Conservation (phyloP, 23 red algal genomes). For the Pyropia yezoensis region DNA sequence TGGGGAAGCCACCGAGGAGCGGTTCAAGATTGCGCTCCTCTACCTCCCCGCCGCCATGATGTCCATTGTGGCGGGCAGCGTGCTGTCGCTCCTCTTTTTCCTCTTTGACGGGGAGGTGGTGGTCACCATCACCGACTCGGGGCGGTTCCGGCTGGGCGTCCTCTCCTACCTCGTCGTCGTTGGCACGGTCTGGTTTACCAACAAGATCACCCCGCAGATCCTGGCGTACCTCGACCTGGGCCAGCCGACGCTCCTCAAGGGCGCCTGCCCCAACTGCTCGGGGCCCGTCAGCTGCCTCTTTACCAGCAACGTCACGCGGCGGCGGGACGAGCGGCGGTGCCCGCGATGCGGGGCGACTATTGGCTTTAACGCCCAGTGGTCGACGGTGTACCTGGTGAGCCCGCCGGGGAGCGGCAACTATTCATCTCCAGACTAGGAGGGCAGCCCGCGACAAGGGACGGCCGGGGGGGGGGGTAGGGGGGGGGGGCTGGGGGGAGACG, state of each 20-base stretch:
- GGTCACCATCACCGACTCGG: constrained; percentile 47
- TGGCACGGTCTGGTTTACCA: constrained; percentile 73
- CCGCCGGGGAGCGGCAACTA: constrained; percentile 37
- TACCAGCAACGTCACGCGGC: constrained; percentile 38
- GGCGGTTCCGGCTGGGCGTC: constrained; percentile 53
- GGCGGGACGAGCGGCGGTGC: constrained; percentile 76
- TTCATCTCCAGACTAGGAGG: constrained; percentile 36
- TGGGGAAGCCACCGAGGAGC: constrained; percentile 75
- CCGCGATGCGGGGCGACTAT: constrained; percentile 50
- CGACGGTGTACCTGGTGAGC: constrained; percentile 73
- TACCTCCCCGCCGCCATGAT: constrained; percentile 84
- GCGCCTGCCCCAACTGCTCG: constrained; percentile 73
- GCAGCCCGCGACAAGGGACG: no score
- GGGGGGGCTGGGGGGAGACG: no score
- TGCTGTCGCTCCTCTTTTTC: constrained; percentile 68
- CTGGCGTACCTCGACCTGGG: constrained; percentile 85
- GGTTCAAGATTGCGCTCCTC: constrained; percentile 78
- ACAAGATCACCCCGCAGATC: constrained; percentile 77
- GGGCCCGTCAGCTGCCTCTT: constrained; percentile 75
- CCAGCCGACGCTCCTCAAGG: constrained; percentile 56
- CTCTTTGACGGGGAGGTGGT: constrained; percentile 88
- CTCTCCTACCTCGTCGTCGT: constrained; percentile 54
- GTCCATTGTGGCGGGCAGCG: constrained; percentile 43
- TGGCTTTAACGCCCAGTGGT: constrained; percentile 74
- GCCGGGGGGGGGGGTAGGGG: no score